Evolutionary conservation across 371 early-diverging fungal genomes (phyloP).

Genomic region (Saksenaea vasiformis): DNA sequence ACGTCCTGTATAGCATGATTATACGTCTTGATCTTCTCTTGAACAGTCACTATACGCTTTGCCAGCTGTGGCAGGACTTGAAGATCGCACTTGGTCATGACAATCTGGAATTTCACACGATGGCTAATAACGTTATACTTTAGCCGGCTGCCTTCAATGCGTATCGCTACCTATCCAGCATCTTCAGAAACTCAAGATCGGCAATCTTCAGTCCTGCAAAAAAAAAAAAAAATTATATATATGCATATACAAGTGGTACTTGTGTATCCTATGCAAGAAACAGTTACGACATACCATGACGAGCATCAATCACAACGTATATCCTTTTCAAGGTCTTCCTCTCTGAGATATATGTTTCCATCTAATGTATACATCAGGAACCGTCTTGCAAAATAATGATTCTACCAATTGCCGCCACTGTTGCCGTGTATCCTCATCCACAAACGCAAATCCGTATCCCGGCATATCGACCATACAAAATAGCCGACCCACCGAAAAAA

Average conservation of each 20-base stretch:
- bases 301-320: conserved; percentile 76
- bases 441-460: conserved; percentile 87
- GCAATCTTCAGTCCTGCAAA: conserved; percentile 54
- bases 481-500: conserved; percentile 64
- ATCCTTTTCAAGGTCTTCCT: conserved; percentile 67
- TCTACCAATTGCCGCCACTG: conserved; percentile 70
- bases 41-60: conserved; percentile 43
- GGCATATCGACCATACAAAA: conserved; percentile 86
- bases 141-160: neutral
- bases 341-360: conserved; percentile 65
- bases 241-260: neutral
- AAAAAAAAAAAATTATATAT: neutral
- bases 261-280: neutral
- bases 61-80: conserved; percentile 67
- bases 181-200: conserved; percentile 61
- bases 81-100: conserved; percentile 82
- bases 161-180: conserved; percentile 51
- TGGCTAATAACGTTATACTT: conserved; percentile 23
- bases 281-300: conserved; percentile 59
- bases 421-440: conserved; percentile 60
- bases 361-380: conserved; percentile 37
- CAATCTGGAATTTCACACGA: conserved; percentile 70
- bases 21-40: conserved; percentile 39
- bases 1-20: conserved; percentile 54
- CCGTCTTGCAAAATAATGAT: neutral